Evolutionary conservation across 2,329 filamentous ascomycete species (phyloP).

Genomic region (Fusarium tuaranense): DNA sequence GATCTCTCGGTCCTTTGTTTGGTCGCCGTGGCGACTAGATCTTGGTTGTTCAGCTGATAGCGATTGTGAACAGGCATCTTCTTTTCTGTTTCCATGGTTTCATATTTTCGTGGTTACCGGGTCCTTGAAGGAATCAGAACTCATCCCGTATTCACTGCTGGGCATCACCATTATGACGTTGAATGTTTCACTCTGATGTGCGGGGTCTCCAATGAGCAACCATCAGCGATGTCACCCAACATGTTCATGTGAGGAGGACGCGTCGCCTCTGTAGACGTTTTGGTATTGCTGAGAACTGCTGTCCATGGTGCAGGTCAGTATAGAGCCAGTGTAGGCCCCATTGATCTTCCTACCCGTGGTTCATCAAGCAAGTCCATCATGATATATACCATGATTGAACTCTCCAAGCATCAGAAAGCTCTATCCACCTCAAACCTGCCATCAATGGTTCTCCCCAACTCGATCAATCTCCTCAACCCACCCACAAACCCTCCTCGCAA

Average conservation of each 20-base stretch:
- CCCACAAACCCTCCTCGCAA: slow-evolving; percentile 27
- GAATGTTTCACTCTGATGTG: slow-evolving; percentile 1
- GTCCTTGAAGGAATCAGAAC: not conserved
- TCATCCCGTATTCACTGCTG: not conserved
- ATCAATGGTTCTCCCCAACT: not conserved
- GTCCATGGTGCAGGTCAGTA: not conserved
- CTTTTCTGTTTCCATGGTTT: not conserved
- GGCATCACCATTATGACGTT: slow-evolving; percentile 3
- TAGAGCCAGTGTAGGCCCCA: not conserved
- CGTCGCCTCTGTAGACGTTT: not conserved
- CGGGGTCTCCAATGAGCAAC: not conserved
- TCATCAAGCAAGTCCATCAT: not conserved
- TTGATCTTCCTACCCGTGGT: not conserved
- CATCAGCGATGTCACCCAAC: slow-evolving; percentile 2
- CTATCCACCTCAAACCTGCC: not conserved
- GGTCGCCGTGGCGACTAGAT: not conserved
- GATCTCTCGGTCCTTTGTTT: not conserved
- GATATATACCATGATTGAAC: not conserved
- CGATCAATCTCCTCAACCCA: slow-evolving; percentile 32
- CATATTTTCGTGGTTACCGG: not conserved
- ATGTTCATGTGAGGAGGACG: not conserved
- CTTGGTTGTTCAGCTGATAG: not conserved
- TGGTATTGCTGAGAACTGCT: not conserved
- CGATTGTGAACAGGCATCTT: too few relatives aligned
- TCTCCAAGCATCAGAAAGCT: not conserved